These are phyloP conservation scores for Sporisorium graminicola DNA, from an alignment of 1,284 basidiomycete genomes.

Conservation along the genomic window DNA sequence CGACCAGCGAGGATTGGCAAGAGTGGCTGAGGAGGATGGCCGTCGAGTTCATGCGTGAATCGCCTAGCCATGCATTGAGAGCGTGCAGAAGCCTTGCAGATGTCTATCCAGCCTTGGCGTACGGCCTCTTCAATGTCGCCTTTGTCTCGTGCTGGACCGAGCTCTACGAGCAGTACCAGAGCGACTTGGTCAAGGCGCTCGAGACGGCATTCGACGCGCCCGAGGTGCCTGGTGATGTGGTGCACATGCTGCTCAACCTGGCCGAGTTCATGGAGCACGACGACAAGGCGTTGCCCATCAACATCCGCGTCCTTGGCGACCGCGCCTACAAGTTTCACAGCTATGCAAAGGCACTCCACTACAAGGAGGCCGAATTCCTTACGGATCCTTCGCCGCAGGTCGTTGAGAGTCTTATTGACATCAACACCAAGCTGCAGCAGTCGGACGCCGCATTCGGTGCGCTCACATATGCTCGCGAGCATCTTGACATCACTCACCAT, in stretches of 20 bases:
- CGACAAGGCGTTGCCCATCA: constrained; percentile 94
- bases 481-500: constrained; percentile 82
- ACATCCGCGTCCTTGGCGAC: constrained; percentile 91
- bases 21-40: constrained; percentile 96
- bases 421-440: constrained; percentile 97
- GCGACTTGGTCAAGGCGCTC: constrained; percentile 83
- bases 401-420: constrained; percentile 93
- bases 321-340: constrained; percentile 92
- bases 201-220: constrained; percentile 86
- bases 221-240: constrained; percentile 86
- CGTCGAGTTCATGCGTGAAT: constrained; percentile 97
- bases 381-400: constrained; percentile 83
- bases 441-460: constrained; percentile 68
- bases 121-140: constrained; percentile 96
- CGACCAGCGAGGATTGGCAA: constrained; percentile 87
- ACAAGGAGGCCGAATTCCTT: constrained; percentile 98
- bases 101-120: constrained; percentile 88
- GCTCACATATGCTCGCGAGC: constrained; percentile 65
- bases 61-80: constrained; percentile 94
- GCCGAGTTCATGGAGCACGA: constrained; percentile 99
- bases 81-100: constrained; percentile 95
- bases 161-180: constrained; percentile 79
- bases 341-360: constrained; percentile 97
- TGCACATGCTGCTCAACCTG: constrained; percentile 93
- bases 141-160: constrained; percentile 99